Base-by-base conservation (phyloP, 1,284 basidiomycete species). In the Sphaerobolus stellatus region DNA sequence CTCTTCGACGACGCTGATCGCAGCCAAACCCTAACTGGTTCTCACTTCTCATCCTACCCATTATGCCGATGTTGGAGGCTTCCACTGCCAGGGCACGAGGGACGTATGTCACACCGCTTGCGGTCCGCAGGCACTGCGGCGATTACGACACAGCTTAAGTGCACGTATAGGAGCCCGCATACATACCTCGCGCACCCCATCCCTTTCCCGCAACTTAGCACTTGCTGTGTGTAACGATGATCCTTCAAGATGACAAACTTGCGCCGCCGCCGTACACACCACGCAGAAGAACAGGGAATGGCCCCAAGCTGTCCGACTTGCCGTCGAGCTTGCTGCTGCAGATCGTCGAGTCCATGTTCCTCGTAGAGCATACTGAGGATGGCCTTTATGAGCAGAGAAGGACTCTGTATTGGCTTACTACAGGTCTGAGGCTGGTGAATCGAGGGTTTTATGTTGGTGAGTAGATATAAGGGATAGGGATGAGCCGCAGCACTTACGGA, bases 351-450 rank as follows among this genome's bases (percentile, higher is more conserved):
- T 52, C 56, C 14, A 63, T 61, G 18, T 64, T 65, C 29, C 57
- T 59, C 2, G 54, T 28, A 7, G 31, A 33, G 31, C 25, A 34
- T 16, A 54, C 61, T 22, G 54, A 57, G 33, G 55, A 56, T 46
- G 47, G 44, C 30, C 38, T 38, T 41, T 20, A 24, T 46, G 36
- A 43, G 28, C 56, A 56, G 24, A 46, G 57, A 33, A 48, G 53
- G 5, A 59, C 54, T 27, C 57, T 68, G 27, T 65, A 65, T 48
- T 67, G 66, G 66, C 62, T 68, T 38, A 60, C 62, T 1, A 59
- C 61, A 30, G 61, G 58, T 47, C 56, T 67, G 25, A 58, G 67
- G 11, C 52, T 61, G 24, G 64, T 65, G 2, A 63, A 60, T 38
- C 57, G 64, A 8, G 59, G 59, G 9, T 56, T 65, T 25, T 68